phyloP scores from a whole-genome alignment of 2,329 filamentous ascomycete genomes.

The Pseudogymnoascus sp. region DNA sequence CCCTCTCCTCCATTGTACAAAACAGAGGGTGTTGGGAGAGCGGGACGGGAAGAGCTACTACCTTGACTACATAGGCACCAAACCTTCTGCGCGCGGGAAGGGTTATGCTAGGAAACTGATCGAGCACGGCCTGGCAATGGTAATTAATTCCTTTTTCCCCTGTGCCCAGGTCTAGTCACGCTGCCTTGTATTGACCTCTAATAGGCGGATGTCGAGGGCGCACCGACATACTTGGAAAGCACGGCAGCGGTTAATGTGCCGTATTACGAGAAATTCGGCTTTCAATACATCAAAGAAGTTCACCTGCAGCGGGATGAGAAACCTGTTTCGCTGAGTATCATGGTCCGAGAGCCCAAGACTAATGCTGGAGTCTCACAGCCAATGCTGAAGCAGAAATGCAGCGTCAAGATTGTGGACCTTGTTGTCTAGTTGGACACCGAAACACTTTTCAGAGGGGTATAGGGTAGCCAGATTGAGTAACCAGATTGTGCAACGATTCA shows the following conservation, averaged over 20 bases:
- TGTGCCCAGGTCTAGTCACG: neutral
- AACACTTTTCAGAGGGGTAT: neutral
- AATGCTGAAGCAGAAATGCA: neutral
- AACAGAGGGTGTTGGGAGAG: constrained; percentile 59
- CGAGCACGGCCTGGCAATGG: constrained; percentile 58
- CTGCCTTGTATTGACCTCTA: neutral
- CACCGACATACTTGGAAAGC: constrained; percentile 71
- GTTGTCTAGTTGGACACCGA: constrained; percentile 35
- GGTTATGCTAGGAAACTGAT: constrained; percentile 69
- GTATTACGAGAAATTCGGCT: constrained; percentile 72
- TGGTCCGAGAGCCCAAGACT: constrained; percentile 63
- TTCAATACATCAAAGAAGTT: constrained; percentile 57
- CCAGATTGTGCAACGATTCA: neutral
- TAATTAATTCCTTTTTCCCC: constrained; percentile 30
- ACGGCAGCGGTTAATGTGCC: constrained; percentile 59
- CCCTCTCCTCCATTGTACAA: constrained; percentile 66
- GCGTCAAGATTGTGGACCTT: constrained; percentile 30
- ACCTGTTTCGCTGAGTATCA: constrained; percentile 65
- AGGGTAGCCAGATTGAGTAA: neutral
- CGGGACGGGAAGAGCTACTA: constrained; percentile 68
- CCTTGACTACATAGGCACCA: constrained; percentile 76
- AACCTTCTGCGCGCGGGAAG: constrained; percentile 57
- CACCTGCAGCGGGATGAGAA: constrained; percentile 50
- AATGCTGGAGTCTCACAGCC: constrained; percentile 11
- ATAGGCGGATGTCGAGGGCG: constrained; percentile 60